A percentile compares a stretch with the other conserved stretches of the same genome.
phyloP scores from a whole-genome alignment of 495 filamentous ascomycete genomes.

The Penicillium chermesinum region DNA sequence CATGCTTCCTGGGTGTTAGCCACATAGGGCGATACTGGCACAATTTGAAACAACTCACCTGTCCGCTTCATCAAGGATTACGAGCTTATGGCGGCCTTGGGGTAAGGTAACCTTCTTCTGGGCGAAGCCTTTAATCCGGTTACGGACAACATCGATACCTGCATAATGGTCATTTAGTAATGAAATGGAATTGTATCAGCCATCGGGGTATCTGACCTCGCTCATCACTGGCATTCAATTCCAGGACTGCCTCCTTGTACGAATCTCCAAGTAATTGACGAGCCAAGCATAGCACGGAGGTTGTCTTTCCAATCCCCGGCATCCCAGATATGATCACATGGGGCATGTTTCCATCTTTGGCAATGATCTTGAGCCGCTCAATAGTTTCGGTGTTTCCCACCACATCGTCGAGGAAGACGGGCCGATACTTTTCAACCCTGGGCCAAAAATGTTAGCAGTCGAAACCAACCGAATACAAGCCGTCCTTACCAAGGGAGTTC shows the following conservation, averaged over 20 bases:
- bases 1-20: conserved; percentile 53
- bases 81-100: conserved; percentile 83
- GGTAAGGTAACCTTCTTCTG: conserved; percentile 99
- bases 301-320: conserved; percentile 99
- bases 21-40: not conserved
- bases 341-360: conserved; percentile 98
- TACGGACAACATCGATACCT: conserved; percentile 98
- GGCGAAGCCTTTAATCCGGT: conserved; percentile 96
- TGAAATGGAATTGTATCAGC: not conserved
- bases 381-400: conserved; percentile 97
- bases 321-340: conserved; percentile 99
- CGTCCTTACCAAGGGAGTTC: conserved; percentile 84
- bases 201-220: conserved; percentile 50
- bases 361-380: conserved; percentile 96
- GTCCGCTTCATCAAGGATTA: conserved; percentile 97
- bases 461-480: conserved; percentile 2
- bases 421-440: conserved; percentile 99
- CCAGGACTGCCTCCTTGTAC: conserved; percentile 96
- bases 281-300: conserved; percentile 88
- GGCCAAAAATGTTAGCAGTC: conserved; percentile 9
- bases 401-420: conserved; percentile 89
- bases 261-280: conserved; percentile 86
- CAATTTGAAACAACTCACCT: conserved; percentile 38
- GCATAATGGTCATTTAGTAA: conserved; percentile 6
- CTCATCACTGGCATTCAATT: conserved; percentile 95